Percentiles rank a stretch among this genome's conserved stretches.
Evolutionary conservation across 169 alveolate genomes (phyloP).

Genomic region (Plasmodium falciparum): DNA sequence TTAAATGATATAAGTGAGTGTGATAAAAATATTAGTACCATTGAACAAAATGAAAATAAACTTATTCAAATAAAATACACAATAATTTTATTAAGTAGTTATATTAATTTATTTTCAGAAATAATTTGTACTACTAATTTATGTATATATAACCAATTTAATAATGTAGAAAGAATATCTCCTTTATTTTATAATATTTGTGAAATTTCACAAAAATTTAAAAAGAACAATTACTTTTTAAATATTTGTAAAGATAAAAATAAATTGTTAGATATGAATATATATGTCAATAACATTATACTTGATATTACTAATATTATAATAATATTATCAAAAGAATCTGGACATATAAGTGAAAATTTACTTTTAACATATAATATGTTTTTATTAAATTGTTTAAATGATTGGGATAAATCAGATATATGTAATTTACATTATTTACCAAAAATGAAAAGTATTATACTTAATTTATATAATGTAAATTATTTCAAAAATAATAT

Average conservation of each 20-base stretch:
- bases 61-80: slow-evolving; percentile 7
- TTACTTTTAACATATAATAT: slow-evolving; percentile 24
- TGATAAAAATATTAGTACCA: neutral
- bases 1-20: slow-evolving; percentile 14
- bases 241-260: slow-evolving; percentile 8
- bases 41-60: slow-evolving; percentile 28
- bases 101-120: slow-evolving; percentile 40
- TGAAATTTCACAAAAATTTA: slow-evolving; percentile 9
- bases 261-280: slow-evolving; percentile 6
- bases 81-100: slow-evolving; percentile 30
- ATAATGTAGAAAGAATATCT: neutral
- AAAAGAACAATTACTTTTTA: slow-evolving; percentile 10
- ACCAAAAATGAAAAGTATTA: slow-evolving; percentile 25
- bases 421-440: slow-evolving; percentile 26
- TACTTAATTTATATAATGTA: slow-evolving; percentile 19
- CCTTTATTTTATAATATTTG: slow-evolving; percentile 10
- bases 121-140: slow-evolving; percentile 2
- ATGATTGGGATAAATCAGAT: slow-evolving; percentile 27
- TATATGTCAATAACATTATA: slow-evolving; percentile 43
- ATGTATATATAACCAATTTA: neutral
- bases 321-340: neutral
- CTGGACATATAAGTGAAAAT: slow-evolving; percentile 2
- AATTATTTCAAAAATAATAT: slow-evolving; percentile 27
- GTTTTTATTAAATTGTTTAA: slow-evolving; percentile 34
- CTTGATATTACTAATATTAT: slow-evolving; percentile 28